Base-by-base conservation (phyloP, 2,329 filamentous ascomycete species). In the Phyllosticta capitalensis region DNA sequence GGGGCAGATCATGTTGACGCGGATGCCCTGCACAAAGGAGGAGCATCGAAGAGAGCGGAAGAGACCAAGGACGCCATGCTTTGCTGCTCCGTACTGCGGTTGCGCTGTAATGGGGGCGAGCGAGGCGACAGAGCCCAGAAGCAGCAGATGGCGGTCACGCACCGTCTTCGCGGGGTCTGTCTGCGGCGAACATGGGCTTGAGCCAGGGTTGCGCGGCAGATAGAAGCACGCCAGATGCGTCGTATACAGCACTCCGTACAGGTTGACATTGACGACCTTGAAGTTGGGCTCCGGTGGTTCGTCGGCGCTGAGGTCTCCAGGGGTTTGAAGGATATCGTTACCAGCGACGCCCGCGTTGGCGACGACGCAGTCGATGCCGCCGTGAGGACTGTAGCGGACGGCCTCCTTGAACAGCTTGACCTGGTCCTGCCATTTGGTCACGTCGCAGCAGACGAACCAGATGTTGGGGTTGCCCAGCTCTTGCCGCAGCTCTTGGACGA, bases 31-130 rank as follows among this genome's bases (percentile, higher is more conserved):
- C 7, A 71, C 64, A 58, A 77, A 76, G 2, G 78, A 74, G 6
- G 73, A 79, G 3, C 74, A 68, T 17, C 85, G 77, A 52, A 89
- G 72, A 5, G 78, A 76, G 51, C 85, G 78, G 69, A 85, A 88
- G 33, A 88, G 72, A 0, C 85, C 86, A 10, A 86, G 75, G 0
- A 89, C 79, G 20, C 78, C 85, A 71, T 89, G 86, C 68, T 89
- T 89, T 52, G 82, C 79, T 30, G 81, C 76, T 22, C 77, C 77
- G 69, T 89, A 89, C 60, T 83, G 78, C 6, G 74, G 69, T 55
- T 75, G 72, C 1, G 69, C 67, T 1, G 73, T 67, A 21, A 79
- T 70, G 2, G 75, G 74, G 0, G 63, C 63, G 5, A 80, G 65
- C 10, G 81, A 82, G 0, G 85, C 84, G 33, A 87, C 73, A 9